These are phyloP conservation scores for Phlebiopsis flavidoalba DNA, from an alignment of 768 basidiomycete species.

Conservation along the genomic window DNA sequence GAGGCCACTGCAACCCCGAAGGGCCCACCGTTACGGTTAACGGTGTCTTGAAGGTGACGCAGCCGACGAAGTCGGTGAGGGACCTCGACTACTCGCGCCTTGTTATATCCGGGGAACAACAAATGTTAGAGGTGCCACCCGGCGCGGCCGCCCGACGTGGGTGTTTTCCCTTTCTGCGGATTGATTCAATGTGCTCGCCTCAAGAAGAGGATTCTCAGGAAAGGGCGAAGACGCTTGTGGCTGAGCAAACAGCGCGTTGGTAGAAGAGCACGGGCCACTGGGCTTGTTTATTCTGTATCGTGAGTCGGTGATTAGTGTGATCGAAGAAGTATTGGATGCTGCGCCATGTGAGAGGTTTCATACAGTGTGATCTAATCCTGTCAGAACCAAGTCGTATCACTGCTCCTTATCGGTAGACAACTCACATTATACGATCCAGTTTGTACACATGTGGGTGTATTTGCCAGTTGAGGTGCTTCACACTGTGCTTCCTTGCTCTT, in stretches of 20 bases:
- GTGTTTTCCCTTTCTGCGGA: background rate
- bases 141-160: no score
- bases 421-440: constrained; percentile 41
- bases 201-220: constrained; percentile 24
- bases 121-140: background rate
- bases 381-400: background rate
- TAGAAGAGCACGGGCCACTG: constrained; percentile 20
- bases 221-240: constrained; percentile 33
- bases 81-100: background rate
- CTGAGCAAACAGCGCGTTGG: constrained; percentile 21
- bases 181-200: background rate
- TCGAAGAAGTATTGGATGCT: constrained; percentile 30
- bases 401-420: background rate
- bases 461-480: constrained; percentile 29
- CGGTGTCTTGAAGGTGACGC: background rate
- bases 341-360: constrained; percentile 33
- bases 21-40: constrained; percentile 13
- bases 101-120: background rate
- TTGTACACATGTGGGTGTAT: constrained; percentile 38
- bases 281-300: constrained; percentile 27
- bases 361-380: constrained; percentile 40
- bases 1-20: constrained; percentile 11
- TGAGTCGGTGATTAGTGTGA: constrained; percentile 36
- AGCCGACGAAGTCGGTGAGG: background rate
- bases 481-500: constrained; percentile 39